phyloP scores from a whole-genome alignment of 1,284 basidiomycete species.

The Vanrija sp. region DNA sequence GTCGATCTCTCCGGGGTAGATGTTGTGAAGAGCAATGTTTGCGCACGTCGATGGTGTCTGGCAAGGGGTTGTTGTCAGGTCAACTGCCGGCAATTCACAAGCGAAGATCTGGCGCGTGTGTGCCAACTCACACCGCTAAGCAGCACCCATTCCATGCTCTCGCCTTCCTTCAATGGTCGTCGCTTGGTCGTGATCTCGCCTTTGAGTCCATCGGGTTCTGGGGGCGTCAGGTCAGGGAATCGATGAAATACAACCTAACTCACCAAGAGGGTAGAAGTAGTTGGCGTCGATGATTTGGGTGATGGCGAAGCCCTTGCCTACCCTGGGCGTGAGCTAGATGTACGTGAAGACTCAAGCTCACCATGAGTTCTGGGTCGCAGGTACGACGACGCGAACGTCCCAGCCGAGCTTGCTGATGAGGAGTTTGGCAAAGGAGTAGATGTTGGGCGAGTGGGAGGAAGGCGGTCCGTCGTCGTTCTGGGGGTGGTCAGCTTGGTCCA shows the following conservation, averaged over 20 bases:
- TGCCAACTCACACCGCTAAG: conserved; percentile 65
- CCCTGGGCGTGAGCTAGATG: conserved; percentile 17
- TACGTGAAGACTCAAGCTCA: conserved; percentile 9
- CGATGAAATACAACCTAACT: conserved; percentile 31
- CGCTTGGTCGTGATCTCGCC: conserved; percentile 64
- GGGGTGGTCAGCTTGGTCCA: background rate
- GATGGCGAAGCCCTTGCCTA: conserved; percentile 80
- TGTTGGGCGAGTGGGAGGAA: conserved; percentile 67
- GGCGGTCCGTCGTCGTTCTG: conserved; percentile 79
- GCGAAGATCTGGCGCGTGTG: background rate
- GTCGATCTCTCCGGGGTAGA: conserved; percentile 78
- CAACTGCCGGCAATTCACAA: too few relatives aligned
- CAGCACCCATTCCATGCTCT: conserved; percentile 82
- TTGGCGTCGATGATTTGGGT: conserved; percentile 67
- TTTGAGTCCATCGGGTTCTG: conserved; percentile 58
- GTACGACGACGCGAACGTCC: conserved; percentile 84
- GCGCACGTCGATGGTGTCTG: conserved; percentile 87
- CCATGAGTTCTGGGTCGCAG: conserved; percentile 86
- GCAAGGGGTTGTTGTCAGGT: conserved; percentile 8
- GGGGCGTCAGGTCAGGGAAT: conserved; percentile 13
- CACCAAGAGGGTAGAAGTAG: conserved; percentile 75
- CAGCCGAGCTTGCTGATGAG: conserved; percentile 67
- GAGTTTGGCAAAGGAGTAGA: conserved; percentile 70
- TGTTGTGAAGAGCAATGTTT: conserved; percentile 81
- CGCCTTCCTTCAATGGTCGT: conserved; percentile 66